Evolutionary conservation across 306 rosid genomes (phyloP), one percentile per base, ranked within the genome.

Genomic region (Begonia peltatifolia): DNA sequence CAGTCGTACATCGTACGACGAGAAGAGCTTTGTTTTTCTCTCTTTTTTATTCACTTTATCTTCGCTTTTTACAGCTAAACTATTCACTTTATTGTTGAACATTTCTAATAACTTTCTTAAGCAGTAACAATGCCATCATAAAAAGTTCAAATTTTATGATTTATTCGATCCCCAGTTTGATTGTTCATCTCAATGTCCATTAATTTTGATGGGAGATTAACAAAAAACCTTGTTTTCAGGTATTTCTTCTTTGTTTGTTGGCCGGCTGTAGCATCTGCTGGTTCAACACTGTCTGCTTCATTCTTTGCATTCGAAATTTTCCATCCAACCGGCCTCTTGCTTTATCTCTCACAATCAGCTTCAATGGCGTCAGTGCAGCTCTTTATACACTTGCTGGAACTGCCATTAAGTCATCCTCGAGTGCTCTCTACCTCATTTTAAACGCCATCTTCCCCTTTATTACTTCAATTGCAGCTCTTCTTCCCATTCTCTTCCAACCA

Each of bases 201-300:
- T 30, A 30, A 30, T 4, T 30, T 30, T 5, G 38, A 30, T 30
- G 38, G 9, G 38, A 30, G 38, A 30, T 30, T 30, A 30, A 30
- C 9, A 20, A 20, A 30, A 30, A 30, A 30, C 6, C 54, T 13
- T 49, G 53, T 12, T 63, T 54, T 61, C 75, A 89, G 99, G 86
- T 86, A 41, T 85, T 90, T 74, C 62, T 86, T 46, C 77, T 90
- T 8, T 78, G 92, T 58, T 66, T 86, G 69, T 59, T 90, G 48
- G 83, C 95, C 46, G 97, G 97, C 25, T 85, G 94, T 46, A 90
- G 95, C 86, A 90, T 90, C 41, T 90, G 97, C 65, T 90, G 97
- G 97, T 90, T 90, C 94, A 90, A 90, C 84, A 90, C 97, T 6
- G 93, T 90, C 1, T 90, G 99, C 44, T 90, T 86, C 57, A 87